Evolutionary conservation across 2,329 filamentous ascomycete genomes (phyloP).

Genomic region (Didymella pomorum): DNA sequence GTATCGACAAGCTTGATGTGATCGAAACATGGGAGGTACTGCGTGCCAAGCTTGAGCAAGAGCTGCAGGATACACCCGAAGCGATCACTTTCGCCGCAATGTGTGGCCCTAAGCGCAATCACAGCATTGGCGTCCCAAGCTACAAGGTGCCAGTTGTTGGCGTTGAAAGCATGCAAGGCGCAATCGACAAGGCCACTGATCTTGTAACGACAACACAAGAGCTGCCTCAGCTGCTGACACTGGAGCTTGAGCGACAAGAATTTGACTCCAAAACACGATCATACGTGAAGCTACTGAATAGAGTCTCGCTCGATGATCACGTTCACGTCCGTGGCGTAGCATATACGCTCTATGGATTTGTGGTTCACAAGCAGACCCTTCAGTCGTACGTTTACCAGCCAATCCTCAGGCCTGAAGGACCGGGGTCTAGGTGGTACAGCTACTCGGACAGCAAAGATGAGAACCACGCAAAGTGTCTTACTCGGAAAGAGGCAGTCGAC

Average conservation of each 20-base stretch:
- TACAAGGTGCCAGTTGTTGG: slow-evolving; percentile 49
- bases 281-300: slow-evolving; percentile 65
- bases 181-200: slow-evolving; percentile 46
- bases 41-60: slow-evolving; percentile 61
- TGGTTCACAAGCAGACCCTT: slow-evolving; percentile 67
- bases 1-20: slow-evolving; percentile 58
- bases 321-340: slow-evolving; percentile 57
- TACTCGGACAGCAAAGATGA: slow-evolving; percentile 64
- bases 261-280: slow-evolving; percentile 63
- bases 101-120: slow-evolving; percentile 55
- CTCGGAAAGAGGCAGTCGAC: slow-evolving; percentile 62
- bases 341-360: slow-evolving; percentile 67
- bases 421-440: slow-evolving; percentile 65
- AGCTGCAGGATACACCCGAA: slow-evolving; percentile 57
- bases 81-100: slow-evolving; percentile 54
- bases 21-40: slow-evolving; percentile 64
- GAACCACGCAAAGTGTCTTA: slow-evolving; percentile 65
- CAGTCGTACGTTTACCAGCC: slow-evolving; percentile 67
- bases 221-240: slow-evolving; percentile 59
- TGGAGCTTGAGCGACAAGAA: slow-evolving; percentile 66
- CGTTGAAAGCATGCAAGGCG: slow-evolving; percentile 52
- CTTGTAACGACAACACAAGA: slow-evolving; percentile 33
- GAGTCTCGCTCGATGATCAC: slow-evolving; percentile 64
- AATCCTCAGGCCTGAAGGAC: slow-evolving; percentile 66
- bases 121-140: slow-evolving; percentile 43